These are phyloP conservation scores for Blastobotrys persicus DNA, from an alignment of 1,139 yeast genomes.

Conservation along the genomic window DNA sequence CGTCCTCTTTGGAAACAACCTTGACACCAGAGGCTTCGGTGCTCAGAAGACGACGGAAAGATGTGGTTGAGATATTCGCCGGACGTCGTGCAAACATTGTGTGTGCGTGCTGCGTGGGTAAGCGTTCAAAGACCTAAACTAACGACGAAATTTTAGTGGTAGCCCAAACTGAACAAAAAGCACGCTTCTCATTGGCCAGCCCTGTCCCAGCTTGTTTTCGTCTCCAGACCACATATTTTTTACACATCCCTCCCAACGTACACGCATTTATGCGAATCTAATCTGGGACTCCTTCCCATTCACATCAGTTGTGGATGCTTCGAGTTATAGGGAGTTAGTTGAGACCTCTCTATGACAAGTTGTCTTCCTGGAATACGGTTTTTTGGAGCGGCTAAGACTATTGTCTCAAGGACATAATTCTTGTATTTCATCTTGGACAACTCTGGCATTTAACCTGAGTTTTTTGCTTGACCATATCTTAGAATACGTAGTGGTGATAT, in stretches of 20 bases:
- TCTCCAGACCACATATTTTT: neutral
- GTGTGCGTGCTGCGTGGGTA: neutral
- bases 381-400: no score
- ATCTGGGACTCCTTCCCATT: no score
- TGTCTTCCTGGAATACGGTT: no score
- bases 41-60: slow-evolving; percentile 14
- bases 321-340: no score
- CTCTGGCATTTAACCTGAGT: no score
- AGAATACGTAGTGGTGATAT: no score
- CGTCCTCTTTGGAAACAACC: slow-evolving; percentile 47
- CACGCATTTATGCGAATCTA: neutral
- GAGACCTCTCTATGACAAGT: no score
- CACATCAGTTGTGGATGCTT: no score
- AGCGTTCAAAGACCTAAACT: neutral
- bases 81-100: slow-evolving; percentile 16
- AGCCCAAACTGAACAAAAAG: neutral
- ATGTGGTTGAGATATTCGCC: slow-evolving; percentile 4
- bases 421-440: no score
- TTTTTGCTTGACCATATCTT: no score
- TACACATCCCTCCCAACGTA: neutral
- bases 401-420: no score
- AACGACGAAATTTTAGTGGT: slow-evolving; percentile 1
- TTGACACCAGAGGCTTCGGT: slow-evolving; percentile 39
- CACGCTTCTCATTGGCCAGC: slow-evolving; percentile 2
- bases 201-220: slow-evolving; percentile 15